Evolutionary conservation across 768 basidiomycete genomes (phyloP), one percentile per base, ranked within the genome.

Genomic region (Mycena chlorophos): DNA sequence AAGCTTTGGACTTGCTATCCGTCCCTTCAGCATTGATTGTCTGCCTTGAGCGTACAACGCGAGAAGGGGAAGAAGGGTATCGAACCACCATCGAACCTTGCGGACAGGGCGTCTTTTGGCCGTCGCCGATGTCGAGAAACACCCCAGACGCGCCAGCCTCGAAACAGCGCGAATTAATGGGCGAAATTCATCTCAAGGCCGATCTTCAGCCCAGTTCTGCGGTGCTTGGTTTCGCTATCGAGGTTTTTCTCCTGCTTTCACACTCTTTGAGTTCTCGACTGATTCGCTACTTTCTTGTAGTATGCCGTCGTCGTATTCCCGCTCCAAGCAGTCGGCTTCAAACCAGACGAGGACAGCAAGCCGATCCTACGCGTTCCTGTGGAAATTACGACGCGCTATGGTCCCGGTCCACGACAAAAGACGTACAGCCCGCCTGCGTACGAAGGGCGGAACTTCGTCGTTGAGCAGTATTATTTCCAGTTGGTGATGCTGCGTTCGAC

Each of bases 251-350:
- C 26, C 10, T n/a, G n/a, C n/a, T n/a, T 19, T 27, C n/a, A 14
- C 39, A 37, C 42, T 6, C 26, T 40, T n/a, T 8, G 3, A 8
- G 12, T 22, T 16, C 14, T 6, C 26, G 28, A 3, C 39, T 43
- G 30, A 43, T 16, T 42, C 38, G 23, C 31, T 51, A 23, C 23
- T 14, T 37, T 4, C 10, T 6, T 19, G 40, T 34, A 61, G 60
- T 61, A 61, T n/a, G 28, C 60, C 3, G 56, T 61, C 20, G 51
- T 61, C 1, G 53, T 61, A 17, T 61, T 61, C 25, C 56, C 60
- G 3, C 52, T 57, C 20, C 60, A 61, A 50, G 60, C 60, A 14
- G 47, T 51, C 3, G 53, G 34, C 17, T 61, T 57, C 54, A 61
- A 57, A 22, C 50, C 60, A 20, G 8, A 39, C 19, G 47, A 61